phyloP scores from a whole-genome alignment of 495 filamentous ascomycete species.

The Schizothecium vesticola region DNA sequence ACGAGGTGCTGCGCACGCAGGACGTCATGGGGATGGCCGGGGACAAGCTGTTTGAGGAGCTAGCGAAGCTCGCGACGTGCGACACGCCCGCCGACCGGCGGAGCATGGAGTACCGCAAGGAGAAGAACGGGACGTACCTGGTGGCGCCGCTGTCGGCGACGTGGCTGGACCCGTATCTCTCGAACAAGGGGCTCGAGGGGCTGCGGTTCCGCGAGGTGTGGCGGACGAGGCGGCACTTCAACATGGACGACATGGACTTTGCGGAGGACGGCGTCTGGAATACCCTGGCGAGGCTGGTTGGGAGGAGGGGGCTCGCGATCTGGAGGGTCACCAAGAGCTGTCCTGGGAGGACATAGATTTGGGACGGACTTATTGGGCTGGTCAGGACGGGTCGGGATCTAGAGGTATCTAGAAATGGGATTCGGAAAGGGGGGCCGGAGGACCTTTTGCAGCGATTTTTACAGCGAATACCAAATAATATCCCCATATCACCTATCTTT shows the following conservation, averaged over 20 bases:
- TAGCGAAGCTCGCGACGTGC: slow-evolving; percentile 57
- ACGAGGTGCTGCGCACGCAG: slow-evolving; percentile 58
- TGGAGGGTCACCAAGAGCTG: slow-evolving; percentile 68
- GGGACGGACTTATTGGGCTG: neutral
- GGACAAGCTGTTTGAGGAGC: slow-evolving; percentile 51
- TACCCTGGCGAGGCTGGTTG: slow-evolving; percentile 71
- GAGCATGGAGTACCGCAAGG: slow-evolving; percentile 45
- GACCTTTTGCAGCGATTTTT: neutral
- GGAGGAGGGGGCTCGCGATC: slow-evolving; percentile 70
- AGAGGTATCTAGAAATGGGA: neutral
- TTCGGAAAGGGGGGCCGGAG: neutral
- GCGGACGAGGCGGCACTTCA: slow-evolving; percentile 69
- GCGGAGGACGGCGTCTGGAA: slow-evolving; percentile 71
- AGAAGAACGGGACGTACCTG: slow-evolving; percentile 54
- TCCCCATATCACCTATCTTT: neutral
- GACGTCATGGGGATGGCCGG: slow-evolving; percentile 81
- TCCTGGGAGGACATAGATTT: slow-evolving; percentile 7
- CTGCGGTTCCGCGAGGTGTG: slow-evolving; percentile 62
- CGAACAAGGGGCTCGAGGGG: slow-evolving; percentile 42
- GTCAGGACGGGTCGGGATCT: no score
- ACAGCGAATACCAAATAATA: neutral
- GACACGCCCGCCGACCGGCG: slow-evolving; percentile 46
- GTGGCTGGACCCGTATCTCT: slow-evolving; percentile 60
- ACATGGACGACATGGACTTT: slow-evolving; percentile 90
- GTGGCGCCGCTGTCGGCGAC: slow-evolving; percentile 67